Conservation (phyloP, 1,284 basidiomycete genomes). For the Tremellales sp. region DNA sequence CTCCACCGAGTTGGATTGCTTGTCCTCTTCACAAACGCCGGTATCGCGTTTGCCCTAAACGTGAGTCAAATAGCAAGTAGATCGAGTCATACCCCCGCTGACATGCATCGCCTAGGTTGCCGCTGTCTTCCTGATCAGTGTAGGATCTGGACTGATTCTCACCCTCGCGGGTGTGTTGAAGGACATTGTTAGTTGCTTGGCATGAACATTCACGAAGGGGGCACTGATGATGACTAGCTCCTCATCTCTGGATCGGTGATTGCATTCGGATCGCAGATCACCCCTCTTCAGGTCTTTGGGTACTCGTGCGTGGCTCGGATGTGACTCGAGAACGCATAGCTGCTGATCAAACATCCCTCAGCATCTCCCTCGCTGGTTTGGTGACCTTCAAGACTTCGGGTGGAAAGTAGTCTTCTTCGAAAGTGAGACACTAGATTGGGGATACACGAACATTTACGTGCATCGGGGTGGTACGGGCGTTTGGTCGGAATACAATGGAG, state of each 20-base stretch:
- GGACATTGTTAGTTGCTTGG: conserved; percentile 52
- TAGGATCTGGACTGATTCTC: conserved; percentile 79
- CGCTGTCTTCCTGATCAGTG: conserved; percentile 90
- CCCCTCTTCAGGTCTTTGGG: conserved; percentile 81
- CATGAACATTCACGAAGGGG: background rate
- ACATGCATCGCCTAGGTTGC: conserved; percentile 56
- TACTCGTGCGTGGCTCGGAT: conserved; percentile 46
- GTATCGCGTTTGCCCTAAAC: conserved; percentile 86
- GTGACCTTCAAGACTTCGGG: conserved; percentile 48
- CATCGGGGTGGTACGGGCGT: conserved; percentile 1
- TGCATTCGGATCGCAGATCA: conserved; percentile 73
- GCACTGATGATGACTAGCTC: conserved; percentile 53
- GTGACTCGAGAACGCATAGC: no score
- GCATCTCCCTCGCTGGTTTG: conserved; percentile 43
- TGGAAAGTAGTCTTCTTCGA: no score
- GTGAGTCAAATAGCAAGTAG: conserved; percentile 29
- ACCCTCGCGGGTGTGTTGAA: conserved; percentile 95
- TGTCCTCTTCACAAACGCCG: conserved; percentile 77
- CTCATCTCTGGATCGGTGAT: conserved; percentile 85
- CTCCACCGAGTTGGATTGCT: conserved; percentile 68
- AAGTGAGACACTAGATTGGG: no score
- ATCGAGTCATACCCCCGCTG: background rate
- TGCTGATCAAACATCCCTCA: conserved; percentile 22
- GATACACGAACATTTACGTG: no score
- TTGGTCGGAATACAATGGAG: background rate